A percentile compares a stretch with the other conserved stretches of the same genome.
phyloP scores from a whole-genome alignment of 2,329 filamentous ascomycete genomes.

The Diaporthe sp. region DNA sequence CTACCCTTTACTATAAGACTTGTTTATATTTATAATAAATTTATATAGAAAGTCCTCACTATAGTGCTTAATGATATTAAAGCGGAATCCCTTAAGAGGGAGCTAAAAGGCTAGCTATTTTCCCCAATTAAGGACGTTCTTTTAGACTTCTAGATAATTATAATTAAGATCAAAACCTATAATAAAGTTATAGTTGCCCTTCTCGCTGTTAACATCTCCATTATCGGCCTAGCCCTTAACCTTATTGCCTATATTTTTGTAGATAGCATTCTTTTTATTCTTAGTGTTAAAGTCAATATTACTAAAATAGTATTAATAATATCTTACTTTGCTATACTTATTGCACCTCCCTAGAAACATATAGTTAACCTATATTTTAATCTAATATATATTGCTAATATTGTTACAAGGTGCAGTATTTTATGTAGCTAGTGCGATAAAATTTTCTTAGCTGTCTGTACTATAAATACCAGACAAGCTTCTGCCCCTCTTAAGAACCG shows the following conservation, averaged over 20 bases:
- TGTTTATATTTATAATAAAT: conserved; percentile 69
- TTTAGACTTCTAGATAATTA: conserved; percentile 68
- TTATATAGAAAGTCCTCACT: conserved; percentile 72
- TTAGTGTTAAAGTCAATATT: conserved; percentile 75
- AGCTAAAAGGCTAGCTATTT: conserved; percentile 72
- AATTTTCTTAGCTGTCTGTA: too few relatives aligned
- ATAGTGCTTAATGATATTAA: conserved; percentile 80
- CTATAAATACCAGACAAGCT: too few relatives aligned
- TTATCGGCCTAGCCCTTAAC: conserved; percentile 72
- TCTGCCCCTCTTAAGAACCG: too few relatives aligned
- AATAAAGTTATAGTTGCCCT: conserved; percentile 77
- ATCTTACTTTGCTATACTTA: conserved; percentile 71
- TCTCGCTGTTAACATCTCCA: conserved; percentile 67
- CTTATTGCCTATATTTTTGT: conserved; percentile 69
- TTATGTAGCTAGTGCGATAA: too few relatives aligned
- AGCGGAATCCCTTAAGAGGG: conserved; percentile 71
- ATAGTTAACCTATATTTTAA: conserved; percentile 77
- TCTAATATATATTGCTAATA: conserved; percentile 68
- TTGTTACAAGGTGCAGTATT: too few relatives aligned
- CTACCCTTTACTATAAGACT: conserved; percentile 50
- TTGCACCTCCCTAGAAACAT: conserved; percentile 72
- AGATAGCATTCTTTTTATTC: conserved; percentile 71
- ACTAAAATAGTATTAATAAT: conserved; percentile 76
- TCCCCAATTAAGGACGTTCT: conserved; percentile 75
- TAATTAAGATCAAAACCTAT: conserved; percentile 81